A percentile compares a stretch with the other conserved stretches of the same genome.
Conservation (phyloP, 176 grass and related monocot species). For the Carex scoparia region DNA sequence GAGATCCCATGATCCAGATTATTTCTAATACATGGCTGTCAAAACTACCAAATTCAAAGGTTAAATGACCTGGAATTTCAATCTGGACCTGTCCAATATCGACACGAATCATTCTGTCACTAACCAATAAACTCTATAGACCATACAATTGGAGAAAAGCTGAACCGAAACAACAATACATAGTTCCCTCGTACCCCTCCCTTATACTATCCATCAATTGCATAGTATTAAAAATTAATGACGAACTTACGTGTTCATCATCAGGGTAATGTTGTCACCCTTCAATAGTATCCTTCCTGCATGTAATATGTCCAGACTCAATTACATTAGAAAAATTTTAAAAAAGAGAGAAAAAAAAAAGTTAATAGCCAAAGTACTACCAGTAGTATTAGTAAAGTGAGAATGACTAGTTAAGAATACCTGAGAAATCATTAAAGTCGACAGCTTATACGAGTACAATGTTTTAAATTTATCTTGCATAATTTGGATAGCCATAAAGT, state of each 20-base stretch:
- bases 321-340: background rate
- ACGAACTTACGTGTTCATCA: slow-evolving; percentile 73
- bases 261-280: slow-evolving; percentile 93
- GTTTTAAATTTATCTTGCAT: background rate
- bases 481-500: background rate
- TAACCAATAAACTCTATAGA: background rate
- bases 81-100: background rate
- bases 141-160: background rate
- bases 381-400: background rate
- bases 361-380: background rate
- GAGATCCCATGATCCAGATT: background rate
- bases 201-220: background rate
- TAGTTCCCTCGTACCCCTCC: background rate
- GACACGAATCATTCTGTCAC: background rate
- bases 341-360: background rate
- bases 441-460: background rate
- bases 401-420: background rate
- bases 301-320: slow-evolving; percentile 17
- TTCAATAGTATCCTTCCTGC: slow-evolving; percentile 84
- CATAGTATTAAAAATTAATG: slow-evolving; percentile 8
- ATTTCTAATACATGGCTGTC: background rate
- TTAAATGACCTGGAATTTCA: background rate
- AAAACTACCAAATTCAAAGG: background rate
- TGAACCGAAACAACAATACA: background rate
- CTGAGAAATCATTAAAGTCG: background rate